These are phyloP conservation scores for Mycena olivaceomarginata DNA, from an alignment of 768 basidiomycete genomes.

Conservation along the genomic window DNA sequence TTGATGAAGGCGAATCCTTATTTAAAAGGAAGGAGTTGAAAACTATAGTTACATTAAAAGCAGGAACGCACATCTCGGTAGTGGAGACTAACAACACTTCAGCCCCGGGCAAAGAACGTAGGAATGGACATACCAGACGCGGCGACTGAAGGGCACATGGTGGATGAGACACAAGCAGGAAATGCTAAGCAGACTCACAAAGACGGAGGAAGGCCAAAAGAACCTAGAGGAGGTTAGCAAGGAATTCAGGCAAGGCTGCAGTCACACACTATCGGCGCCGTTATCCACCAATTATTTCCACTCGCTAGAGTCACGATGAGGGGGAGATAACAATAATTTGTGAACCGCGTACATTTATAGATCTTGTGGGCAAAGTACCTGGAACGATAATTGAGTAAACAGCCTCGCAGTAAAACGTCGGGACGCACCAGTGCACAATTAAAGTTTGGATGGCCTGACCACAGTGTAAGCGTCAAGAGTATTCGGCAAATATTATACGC, in stretches of 20 bases:
- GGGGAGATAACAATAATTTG: background rate
- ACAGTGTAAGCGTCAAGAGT: background rate
- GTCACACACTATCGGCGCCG: constrained; percentile 36
- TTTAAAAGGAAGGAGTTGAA: background rate
- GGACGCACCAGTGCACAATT: constrained; percentile 40
- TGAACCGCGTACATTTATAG: constrained; percentile 34
- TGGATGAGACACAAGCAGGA: background rate
- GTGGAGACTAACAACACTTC: constrained; percentile 15
- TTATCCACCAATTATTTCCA: constrained; percentile 43
- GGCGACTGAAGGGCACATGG: constrained; percentile 5
- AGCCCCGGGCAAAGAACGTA: background rate
- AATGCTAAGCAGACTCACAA: background rate
- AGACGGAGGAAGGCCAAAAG: constrained; percentile 37
- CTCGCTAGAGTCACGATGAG: constrained; percentile 23
- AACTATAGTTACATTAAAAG: background rate
- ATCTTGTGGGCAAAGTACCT: constrained; percentile 47
- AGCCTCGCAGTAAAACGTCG: background rate
- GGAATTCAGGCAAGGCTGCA: background rate
- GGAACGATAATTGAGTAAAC: background rate
- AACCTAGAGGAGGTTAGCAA: constrained; percentile 5
- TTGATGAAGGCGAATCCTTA: constrained; percentile 18
- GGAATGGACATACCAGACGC: constrained; percentile 28
- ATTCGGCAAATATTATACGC: background rate
- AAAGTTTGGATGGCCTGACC: constrained; percentile 43
- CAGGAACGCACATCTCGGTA: constrained; percentile 28